Base-by-base conservation (phyloP, 2,329 filamentous ascomycete genomes). In the Tolypocladium pustulatum region DNA sequence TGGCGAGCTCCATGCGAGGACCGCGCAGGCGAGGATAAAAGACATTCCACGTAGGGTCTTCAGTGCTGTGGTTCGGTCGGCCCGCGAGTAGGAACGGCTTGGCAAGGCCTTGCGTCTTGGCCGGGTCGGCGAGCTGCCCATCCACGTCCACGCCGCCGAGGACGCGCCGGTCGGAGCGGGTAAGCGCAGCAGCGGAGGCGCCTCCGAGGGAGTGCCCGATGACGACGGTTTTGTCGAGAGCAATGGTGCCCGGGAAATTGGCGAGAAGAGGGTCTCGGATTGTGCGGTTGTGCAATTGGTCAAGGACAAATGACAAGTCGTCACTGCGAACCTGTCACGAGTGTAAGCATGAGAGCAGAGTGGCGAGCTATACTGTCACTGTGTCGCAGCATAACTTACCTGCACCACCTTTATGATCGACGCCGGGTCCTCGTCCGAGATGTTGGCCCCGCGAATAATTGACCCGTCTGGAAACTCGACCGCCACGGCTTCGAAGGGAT, bases 401-500 rank as follows among this genome's bases (percentile, higher is more conserved):
- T 59, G 56, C 22, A 57, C 66, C 25, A 63, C 55, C 36, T 65
- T 64, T 51, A 60, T 53, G 22, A 70, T 59, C 2, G 38, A 60
- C 0, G 58, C 34, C 13, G 43, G 49, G 40, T 64, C 60, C 36
- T 60, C 59, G 32, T 54, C 52, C 4, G 63, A 60, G 25, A 55
- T 59, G 40, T 66, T 62, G 3, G 58, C 60, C 1, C 66, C 60
- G 58, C 64, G 64, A 10, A 71, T 65, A 13, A 72, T 60, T 0
- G 68, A 68, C 4, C 73, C 78, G 58, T 79, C 67, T 0, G 77
- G 75, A n/a, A 77, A 80, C 58, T 79, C 73, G 10, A 82, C 72
- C 25, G 78, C 68, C 0, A 65, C 59, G 0, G 74, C 70, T 54
- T 81, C 78, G 54, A 76, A 75, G 0, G 79, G 72, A 56, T 81